These are phyloP conservation scores for Lachancea cidri DNA, from an alignment of 805 yeast species.

Conservation along the genomic window DNA sequence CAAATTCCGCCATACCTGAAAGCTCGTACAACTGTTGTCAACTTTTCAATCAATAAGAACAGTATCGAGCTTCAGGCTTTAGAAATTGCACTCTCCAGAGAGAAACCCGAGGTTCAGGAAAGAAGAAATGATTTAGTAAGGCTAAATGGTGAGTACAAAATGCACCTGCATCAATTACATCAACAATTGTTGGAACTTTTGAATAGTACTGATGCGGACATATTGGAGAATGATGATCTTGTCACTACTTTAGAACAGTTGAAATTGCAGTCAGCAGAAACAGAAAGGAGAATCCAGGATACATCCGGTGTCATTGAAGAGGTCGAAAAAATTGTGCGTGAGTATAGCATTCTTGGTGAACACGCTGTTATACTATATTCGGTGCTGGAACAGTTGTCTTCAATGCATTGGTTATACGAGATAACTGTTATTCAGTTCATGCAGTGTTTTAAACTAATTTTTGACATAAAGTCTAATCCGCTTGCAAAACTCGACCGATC, in stretches of 20 bases:
- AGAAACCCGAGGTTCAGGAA: constrained; percentile 62
- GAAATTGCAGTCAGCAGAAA: constrained; percentile 54
- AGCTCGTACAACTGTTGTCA: constrained; percentile 57
- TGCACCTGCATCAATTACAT: constrained; percentile 52
- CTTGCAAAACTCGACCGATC: constrained; percentile 19
- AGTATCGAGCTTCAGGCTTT: constrained; percentile 61
- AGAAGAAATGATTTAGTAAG: constrained; percentile 50
- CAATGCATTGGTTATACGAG: constrained; percentile 50
- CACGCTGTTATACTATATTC: constrained; percentile 48
- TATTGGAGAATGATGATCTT: constrained; percentile 63
- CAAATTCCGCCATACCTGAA: constrained; percentile 49
- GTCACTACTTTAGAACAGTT: constrained; percentile 56
- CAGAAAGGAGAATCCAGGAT: constrained; percentile 49
- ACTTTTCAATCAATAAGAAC: constrained; percentile 67
- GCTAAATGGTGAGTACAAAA: constrained; percentile 55
- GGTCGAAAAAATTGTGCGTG: constrained; percentile 44
- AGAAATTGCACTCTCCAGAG: constrained; percentile 47
- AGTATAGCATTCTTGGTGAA: constrained; percentile 50
- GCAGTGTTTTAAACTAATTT: constrained; percentile 31
- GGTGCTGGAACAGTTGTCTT: constrained; percentile 39
- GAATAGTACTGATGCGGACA: constrained; percentile 50
- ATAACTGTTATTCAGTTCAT: constrained; percentile 47
- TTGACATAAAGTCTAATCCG: constrained; percentile 15
- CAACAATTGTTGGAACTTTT: constrained; percentile 51
- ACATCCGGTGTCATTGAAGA: constrained; percentile 50